Percentiles rank a stretch among this genome's conserved stretches.
phyloP scores from a whole-genome alignment of 805 yeast genomes.

The Candida jianshihensis region DNA sequence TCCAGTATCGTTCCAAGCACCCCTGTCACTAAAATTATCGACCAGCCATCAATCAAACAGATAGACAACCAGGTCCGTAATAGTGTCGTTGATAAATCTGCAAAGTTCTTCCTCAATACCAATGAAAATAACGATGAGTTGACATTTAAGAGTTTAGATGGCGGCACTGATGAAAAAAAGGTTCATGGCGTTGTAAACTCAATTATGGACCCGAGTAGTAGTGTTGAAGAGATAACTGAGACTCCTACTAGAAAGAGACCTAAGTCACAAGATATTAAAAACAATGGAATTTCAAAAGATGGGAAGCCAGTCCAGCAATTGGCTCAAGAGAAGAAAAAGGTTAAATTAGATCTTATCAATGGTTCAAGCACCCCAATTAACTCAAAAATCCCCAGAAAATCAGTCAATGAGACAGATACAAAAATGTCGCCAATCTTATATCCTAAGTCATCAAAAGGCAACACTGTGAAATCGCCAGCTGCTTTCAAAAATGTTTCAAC shows the following conservation, averaged over 20 bases:
- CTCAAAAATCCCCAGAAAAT: not conserved
- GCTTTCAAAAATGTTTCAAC: slow-evolving; percentile 6
- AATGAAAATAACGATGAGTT: slow-evolving; percentile 4
- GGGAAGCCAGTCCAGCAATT: not conserved
- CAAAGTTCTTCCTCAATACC: slow-evolving; percentile 16
- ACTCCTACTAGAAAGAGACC: slow-evolving; percentile 14
- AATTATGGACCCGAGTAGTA: not conserved
- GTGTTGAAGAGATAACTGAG: slow-evolving; percentile 2
- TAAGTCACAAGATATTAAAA: slow-evolving; percentile 4
- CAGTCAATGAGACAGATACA: not conserved
- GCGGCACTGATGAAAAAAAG: slow-evolving; percentile 1
- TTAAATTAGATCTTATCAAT: not conserved
- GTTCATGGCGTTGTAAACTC: not conserved
- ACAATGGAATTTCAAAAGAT: not conserved
- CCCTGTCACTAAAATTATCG: slow-evolving; percentile 3
- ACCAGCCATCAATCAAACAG: slow-evolving; percentile 11
- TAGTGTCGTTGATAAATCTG: slow-evolving; percentile 9
- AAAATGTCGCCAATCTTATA: not conserved
- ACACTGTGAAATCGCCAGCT: slow-evolving; percentile 7
- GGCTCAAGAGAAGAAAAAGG: not conserved
- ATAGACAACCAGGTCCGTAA: not conserved
- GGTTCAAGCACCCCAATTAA: slow-evolving; percentile 1
- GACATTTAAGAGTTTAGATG: too few species aligned
- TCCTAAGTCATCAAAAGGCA: not conserved
- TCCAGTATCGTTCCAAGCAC: not conserved